Evolutionary conservation across 1,284 basidiomycete species (phyloP).

Genomic region (Paramarasmius palmivorus): DNA sequence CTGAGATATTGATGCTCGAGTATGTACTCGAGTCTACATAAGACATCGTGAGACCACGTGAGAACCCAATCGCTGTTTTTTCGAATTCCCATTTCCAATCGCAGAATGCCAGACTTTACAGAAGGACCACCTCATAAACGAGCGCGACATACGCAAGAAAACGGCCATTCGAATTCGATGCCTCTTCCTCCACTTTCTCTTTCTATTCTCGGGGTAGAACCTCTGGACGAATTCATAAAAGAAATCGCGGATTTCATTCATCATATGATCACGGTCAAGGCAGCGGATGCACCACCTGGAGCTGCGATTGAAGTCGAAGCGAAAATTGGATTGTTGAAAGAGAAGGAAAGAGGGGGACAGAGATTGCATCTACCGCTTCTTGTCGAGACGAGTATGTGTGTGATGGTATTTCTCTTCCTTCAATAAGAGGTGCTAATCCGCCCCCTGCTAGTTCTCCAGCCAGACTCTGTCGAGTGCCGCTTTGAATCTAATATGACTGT

Average conservation of each 20-base stretch:
- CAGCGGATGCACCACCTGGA: conserved; percentile 45
- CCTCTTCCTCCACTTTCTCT: conserved; percentile 73
- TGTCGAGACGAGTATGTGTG: conserved; percentile 83
- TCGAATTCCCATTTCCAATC: too few relatives aligned
- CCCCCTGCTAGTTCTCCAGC: conserved; percentile 45
- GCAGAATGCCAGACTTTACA: too few relatives aligned
- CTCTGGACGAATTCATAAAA: conserved; percentile 91
- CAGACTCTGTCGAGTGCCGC: conserved; percentile 56
- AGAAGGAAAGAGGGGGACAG: conserved; percentile 49
- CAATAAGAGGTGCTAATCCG: not conserved
- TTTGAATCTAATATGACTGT: conserved; percentile 93
- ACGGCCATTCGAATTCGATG: not conserved
- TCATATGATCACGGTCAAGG: conserved; percentile 56
- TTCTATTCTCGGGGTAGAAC: conserved; percentile 90
- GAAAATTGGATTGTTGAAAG: conserved; percentile 84
- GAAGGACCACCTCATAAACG: conserved; percentile 9
- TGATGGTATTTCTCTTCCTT: conserved; percentile 2
- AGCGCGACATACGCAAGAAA: not conserved
- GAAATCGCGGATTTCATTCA: conserved; percentile 91
- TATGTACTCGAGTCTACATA: too few relatives aligned
- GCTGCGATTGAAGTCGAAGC: conserved; percentile 82
- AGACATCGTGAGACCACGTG: too few relatives aligned
- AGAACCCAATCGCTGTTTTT: too few relatives aligned
- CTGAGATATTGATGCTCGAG: too few relatives aligned
- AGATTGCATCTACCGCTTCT: conserved; percentile 74